These are phyloP conservation scores for Teunomyces lycoperdinae DNA, from an alignment of 805 yeast genomes.

Conservation along the genomic window DNA sequence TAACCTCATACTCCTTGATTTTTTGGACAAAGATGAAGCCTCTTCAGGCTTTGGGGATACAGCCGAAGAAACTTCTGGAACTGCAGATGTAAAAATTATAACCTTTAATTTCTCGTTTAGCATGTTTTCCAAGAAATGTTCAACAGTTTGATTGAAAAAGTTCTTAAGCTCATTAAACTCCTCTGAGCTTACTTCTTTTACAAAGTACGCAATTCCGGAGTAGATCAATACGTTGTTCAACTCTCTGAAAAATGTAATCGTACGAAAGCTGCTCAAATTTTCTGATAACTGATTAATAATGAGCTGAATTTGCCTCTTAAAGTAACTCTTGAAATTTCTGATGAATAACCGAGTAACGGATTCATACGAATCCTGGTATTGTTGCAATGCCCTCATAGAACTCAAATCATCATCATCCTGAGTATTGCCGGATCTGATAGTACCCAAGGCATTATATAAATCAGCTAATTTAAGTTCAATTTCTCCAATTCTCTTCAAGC, in stretches of 20 bases:
- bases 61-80: background rate
- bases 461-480: constrained; percentile 57
- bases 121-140: constrained; percentile 26
- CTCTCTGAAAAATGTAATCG: constrained; percentile 19
- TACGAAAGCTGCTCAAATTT: constrained; percentile 23
- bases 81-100: constrained; percentile 9
- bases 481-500: constrained; percentile 37
- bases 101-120: constrained; percentile 20
- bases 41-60: constrained; percentile 3
- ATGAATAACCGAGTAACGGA: constrained; percentile 51
- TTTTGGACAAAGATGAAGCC: constrained; percentile 16
- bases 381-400: constrained; percentile 68
- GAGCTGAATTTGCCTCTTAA: constrained; percentile 30
- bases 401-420: constrained; percentile 47
- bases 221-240: constrained; percentile 29
- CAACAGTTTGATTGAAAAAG: constrained; percentile 32
- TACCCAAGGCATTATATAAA: constrained; percentile 61
- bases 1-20: constrained; percentile 30
- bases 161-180: constrained; percentile 48
- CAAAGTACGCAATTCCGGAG: constrained; percentile 39
- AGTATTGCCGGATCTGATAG: constrained; percentile 48
- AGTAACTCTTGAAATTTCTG: constrained; percentile 40
- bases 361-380: constrained; percentile 61
- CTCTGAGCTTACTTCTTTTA: constrained; percentile 52
- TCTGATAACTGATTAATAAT: constrained; percentile 40